Evolutionary conservation across 2,329 filamentous ascomycete species (phyloP).

Genomic region (Penicillium vulpinum): DNA sequence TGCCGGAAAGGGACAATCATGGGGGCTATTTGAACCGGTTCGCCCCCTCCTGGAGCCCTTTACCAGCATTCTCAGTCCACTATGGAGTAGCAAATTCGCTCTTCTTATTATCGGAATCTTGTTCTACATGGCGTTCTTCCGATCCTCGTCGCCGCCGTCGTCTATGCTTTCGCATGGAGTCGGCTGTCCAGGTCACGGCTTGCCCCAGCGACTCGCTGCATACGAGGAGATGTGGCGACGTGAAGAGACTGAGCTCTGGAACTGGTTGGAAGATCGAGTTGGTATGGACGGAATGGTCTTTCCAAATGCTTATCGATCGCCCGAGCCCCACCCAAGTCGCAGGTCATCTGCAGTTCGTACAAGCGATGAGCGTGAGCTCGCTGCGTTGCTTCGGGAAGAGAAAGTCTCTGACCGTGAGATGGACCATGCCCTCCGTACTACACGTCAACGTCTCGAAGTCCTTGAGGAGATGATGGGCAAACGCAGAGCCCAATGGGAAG

Average conservation of each 20-base stretch:
- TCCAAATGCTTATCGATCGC: constrained; percentile 31
- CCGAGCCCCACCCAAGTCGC: constrained; percentile 38
- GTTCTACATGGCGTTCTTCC: constrained; percentile 72
- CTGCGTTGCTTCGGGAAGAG: constrained; percentile 61
- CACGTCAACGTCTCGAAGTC: constrained; percentile 77
- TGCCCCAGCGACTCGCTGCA: constrained; percentile 70
- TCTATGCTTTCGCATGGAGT: constrained; percentile 39
- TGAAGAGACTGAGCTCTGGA: constrained; percentile 88
- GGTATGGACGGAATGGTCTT: constrained; percentile 62
- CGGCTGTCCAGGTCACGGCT: constrained; percentile 41
- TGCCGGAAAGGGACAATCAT: constrained; percentile 53
- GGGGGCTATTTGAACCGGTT: constrained; percentile 81
- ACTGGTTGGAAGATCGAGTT: constrained; percentile 86
- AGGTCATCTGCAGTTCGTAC: constrained; percentile 45
- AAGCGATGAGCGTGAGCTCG: constrained; percentile 48
- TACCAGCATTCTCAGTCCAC: constrained; percentile 65
- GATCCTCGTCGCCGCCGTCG: constrained; percentile 40
- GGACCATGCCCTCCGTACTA: constrained; percentile 77
- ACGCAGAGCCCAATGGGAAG: constrained; percentile 44
- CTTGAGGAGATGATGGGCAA: constrained; percentile 71
- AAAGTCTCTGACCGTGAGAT: constrained; percentile 73
- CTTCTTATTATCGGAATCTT: constrained; percentile 73
- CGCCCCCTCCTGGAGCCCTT: constrained; percentile 69
- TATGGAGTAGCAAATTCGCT: constrained; percentile 75
- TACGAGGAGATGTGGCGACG: constrained; percentile 92